Conservation (phyloP, 1,284 basidiomycete species). For the Trichosporon inkin region DNA sequence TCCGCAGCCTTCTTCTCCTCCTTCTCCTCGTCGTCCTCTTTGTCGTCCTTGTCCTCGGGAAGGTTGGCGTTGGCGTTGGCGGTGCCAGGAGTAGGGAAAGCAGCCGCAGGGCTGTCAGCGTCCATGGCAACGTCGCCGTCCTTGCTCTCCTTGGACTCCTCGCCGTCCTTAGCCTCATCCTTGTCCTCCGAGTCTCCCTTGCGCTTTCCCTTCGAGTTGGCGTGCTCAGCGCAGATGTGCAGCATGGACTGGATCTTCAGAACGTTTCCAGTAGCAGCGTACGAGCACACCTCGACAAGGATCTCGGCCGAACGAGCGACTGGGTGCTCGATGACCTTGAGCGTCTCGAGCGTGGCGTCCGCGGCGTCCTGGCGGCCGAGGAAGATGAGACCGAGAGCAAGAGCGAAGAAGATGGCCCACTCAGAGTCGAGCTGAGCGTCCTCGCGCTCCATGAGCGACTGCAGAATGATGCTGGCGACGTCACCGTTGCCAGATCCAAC, state of each 20-base stretch:
- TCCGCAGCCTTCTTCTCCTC: constrained; percentile 54
- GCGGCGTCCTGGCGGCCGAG: constrained; percentile 85
- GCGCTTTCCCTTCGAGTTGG: constrained; percentile 48
- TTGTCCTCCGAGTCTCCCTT: constrained; percentile 33
- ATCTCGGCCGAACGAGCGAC: constrained; percentile 87
- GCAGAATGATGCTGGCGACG: constrained; percentile 81
- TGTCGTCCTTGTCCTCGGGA: constrained; percentile 17
- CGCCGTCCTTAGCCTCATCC: constrained; percentile 27
- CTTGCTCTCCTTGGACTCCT: constrained; percentile 16
- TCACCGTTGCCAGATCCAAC: constrained; percentile 95
- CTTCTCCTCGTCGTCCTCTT: constrained; percentile 39
- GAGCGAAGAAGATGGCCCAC: constrained; percentile 86
- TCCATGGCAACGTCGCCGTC: constrained; percentile 35
- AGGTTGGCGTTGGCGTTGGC: constrained; percentile 19
- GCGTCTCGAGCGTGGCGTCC: constrained; percentile 90
- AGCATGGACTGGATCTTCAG: constrained; percentile 90
- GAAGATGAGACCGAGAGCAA: constrained; percentile 88
- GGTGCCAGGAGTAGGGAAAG: constrained; percentile 13
- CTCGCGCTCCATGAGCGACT: constrained; percentile 79
- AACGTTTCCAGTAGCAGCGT: constrained; percentile 93
- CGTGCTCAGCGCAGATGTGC: constrained; percentile 89
- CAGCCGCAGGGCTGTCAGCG: constrained; percentile 6
- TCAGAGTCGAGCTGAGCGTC: constrained; percentile 77
- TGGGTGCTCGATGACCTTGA: constrained; percentile 92
- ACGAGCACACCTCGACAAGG: constrained; percentile 90